Evolutionary conservation across 768 basidiomycete genomes (phyloP), one percentile per base, ranked within the genome.

Genomic region (Kwoniella heveanensis): DNA sequence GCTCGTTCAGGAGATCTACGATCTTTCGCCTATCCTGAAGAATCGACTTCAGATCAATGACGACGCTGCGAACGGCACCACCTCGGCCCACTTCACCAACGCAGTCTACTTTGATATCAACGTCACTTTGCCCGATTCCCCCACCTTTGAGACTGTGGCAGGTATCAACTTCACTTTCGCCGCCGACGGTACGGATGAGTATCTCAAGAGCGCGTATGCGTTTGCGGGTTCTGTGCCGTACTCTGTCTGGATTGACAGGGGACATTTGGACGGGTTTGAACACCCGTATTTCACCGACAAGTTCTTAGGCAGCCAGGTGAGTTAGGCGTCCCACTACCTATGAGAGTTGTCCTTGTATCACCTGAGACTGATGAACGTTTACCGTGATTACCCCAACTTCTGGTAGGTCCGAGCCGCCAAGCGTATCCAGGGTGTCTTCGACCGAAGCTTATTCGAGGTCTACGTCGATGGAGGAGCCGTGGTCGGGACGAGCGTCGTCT

Each of bases 351-450:
- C n/a, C n/a, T n/a, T n/a, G n/a, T 32, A 32, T 32, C 32, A 32
- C 12, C 32, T 32, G 32, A n/a, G n/a, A n/a, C n/a, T n/a, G n/a
- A n/a, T n/a, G n/a, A n/a, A n/a, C n/a, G n/a, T n/a, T n/a, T n/a
- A n/a, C n/a, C n/a, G n/a, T n/a, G n/a, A n/a, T n/a, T n/a, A n/a
- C n/a, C n/a, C n/a, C n/a, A n/a, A n/a, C n/a, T n/a, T n/a, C n/a
- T n/a, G n/a, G n/a, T n/a, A n/a, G n/a, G n/a, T n/a, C n/a, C n/a
- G n/a, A n/a, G n/a, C 39, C 17, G 67, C 52, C 12, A 46, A 57
- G 44, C 32, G 85, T 88, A 83, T 85, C 88, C 87, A 89, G 56
- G 39, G 58, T 15, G 59, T 72, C 21, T 46, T 69, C 21, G 71
- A 72, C 47, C 29, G 65, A 29, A 65, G 62, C 27, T 32, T 72